Evolutionary conservation across 495 filamentous ascomycete genomes (phyloP).

Genomic region (Penicillium silybi): DNA sequence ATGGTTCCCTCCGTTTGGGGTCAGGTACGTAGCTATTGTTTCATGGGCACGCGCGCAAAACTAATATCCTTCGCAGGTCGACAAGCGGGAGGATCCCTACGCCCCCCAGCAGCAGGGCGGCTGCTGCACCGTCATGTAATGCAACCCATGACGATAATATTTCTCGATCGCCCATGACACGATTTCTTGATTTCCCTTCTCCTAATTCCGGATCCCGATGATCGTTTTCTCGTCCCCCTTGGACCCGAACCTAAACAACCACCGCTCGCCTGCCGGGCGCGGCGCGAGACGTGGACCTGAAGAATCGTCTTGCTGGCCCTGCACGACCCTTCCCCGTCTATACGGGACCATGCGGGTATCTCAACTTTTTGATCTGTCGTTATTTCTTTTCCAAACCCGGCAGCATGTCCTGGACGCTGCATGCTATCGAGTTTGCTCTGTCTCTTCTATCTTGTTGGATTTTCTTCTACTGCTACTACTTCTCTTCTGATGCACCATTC

Average conservation of each 20-base stretch:
- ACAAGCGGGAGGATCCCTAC: conserved; percentile 93
- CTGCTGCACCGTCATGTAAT: conserved; percentile 94
- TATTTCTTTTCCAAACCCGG: conserved; percentile 15
- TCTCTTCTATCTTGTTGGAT: conserved; percentile 25
- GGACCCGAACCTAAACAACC: conserved; percentile 9
- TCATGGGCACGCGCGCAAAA: conserved; percentile 6
- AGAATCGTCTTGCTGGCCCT: conserved; percentile 40
- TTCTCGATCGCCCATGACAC: conserved; percentile 35
- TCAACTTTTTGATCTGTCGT: conserved; percentile 24
- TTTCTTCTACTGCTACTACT: conserved; percentile 10
- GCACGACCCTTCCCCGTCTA: conserved; percentile 25
- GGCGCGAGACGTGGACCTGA: conserved; percentile 18
- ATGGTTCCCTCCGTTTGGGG: conserved; percentile 99
- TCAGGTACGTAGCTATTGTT: conserved; percentile 54
- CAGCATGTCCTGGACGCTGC: conserved; percentile 15
- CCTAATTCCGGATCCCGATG: conserved; percentile 26
- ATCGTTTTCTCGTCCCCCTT: conserved; percentile 16
- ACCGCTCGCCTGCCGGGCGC: conserved; percentile 19
- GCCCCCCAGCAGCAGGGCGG: conserved; percentile 84
- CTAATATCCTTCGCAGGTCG: conserved; percentile 50
- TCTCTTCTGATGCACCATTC: conserved; percentile 21
- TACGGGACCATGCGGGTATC: conserved; percentile 5
- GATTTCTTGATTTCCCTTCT: conserved; percentile 17
- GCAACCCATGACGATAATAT: conserved; percentile 31
- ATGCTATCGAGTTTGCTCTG: conserved; percentile 22